Percentiles rank a stretch among this genome's conserved stretches.
These are phyloP conservation scores for Colletotrichum sp. DNA, from an alignment of 2,329 filamentous ascomycete species.

Conservation along the genomic window DNA sequence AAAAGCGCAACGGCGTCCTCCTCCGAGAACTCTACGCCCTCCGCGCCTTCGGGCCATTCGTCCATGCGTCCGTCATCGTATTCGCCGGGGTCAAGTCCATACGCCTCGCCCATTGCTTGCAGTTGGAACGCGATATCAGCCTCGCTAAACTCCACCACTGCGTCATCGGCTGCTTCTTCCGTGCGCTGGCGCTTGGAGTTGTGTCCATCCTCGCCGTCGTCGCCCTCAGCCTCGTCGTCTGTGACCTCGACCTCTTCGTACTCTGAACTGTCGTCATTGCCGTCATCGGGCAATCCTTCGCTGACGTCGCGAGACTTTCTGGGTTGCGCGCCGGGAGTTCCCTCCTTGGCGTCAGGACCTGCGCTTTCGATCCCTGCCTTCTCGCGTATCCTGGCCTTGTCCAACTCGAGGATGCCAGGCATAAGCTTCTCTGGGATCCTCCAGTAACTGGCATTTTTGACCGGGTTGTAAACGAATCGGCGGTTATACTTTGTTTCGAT, in stretches of 20 bases:
- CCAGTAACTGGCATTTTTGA: slow-evolving; percentile 91
- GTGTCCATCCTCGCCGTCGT: slow-evolving; percentile 39
- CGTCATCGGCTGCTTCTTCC: slow-evolving; percentile 54
- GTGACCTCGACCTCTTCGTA: slow-evolving; percentile 78
- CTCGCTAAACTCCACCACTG: slow-evolving; percentile 82
- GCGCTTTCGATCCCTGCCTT: slow-evolving; percentile 43
- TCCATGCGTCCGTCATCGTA: slow-evolving; percentile 69
- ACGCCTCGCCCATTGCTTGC: slow-evolving; percentile 86
- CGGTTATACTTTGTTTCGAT: slow-evolving; percentile 92
- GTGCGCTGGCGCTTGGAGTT: slow-evolving; percentile 68
- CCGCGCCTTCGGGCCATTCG: slow-evolving; percentile 72
- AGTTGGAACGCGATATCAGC: slow-evolving; percentile 94
- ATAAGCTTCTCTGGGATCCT: slow-evolving; percentile 88
- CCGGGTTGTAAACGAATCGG: slow-evolving; percentile 87
- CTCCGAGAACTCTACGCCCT: slow-evolving; percentile 72
- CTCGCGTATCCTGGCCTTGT: slow-evolving; percentile 71
- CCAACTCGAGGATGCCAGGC: slow-evolving; percentile 74
- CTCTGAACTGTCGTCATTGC: slow-evolving; percentile 64
- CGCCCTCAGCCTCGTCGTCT: slow-evolving; percentile 47
- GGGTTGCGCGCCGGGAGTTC: slow-evolving; percentile 1
- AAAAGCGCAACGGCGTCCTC: slow-evolving; percentile 81
- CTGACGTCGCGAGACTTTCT: neutral
- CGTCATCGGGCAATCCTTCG: neutral
- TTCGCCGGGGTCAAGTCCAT: slow-evolving; percentile 77
- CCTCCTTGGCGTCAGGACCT: slow-evolving; percentile 17